Percentiles rank a stretch among this genome's conserved stretches.
phyloP scores from a whole-genome alignment of 805 yeast genomes.

The Hanseniaspora jakobsenii region DNA sequence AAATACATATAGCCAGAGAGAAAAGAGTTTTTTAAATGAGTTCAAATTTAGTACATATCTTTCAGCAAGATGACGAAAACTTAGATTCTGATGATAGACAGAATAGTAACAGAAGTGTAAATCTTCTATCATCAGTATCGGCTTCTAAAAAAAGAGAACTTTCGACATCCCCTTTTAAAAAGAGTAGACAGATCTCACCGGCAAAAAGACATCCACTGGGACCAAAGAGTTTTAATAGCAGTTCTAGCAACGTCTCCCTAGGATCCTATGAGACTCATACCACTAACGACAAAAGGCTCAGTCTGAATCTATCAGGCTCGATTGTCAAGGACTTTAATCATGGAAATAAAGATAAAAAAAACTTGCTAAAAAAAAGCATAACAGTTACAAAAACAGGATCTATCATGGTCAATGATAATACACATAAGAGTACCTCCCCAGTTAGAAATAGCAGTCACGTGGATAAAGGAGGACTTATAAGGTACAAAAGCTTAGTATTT shows the following conservation, averaged over 20 bases:
- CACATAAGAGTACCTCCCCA: no score
- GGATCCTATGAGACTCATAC: no score
- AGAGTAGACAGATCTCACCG: neutral
- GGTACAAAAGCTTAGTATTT: conserved; percentile 11
- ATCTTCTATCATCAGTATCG: conserved; percentile 3
- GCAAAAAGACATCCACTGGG: conserved; percentile 9
- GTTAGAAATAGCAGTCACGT: neutral
- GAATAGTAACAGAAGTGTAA: conserved; percentile 2
- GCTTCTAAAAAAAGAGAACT: conserved; percentile 2
- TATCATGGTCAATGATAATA: neutral
- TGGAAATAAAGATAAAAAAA: conserved; percentile 1
- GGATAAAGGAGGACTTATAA: neutral
- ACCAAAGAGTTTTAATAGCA: conserved; percentile 1
- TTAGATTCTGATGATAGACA: conserved; percentile 5
- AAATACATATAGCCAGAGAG: neutral
- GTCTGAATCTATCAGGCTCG: neutral
- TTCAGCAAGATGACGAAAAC: conserved; percentile 8
- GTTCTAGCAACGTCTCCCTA: no score
- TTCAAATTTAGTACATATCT: neutral
- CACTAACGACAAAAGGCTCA: no score
- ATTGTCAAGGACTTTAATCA: no score
- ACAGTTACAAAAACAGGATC: conserved; percentile 14
- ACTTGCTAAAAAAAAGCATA: conserved; percentile 1
- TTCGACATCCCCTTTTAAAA: conserved; percentile 2
- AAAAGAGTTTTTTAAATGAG: neutral